Evolutionary conservation across 495 filamentous ascomycete genomes (phyloP).

Genomic region (Saxophila tyrrhenica): DNA sequence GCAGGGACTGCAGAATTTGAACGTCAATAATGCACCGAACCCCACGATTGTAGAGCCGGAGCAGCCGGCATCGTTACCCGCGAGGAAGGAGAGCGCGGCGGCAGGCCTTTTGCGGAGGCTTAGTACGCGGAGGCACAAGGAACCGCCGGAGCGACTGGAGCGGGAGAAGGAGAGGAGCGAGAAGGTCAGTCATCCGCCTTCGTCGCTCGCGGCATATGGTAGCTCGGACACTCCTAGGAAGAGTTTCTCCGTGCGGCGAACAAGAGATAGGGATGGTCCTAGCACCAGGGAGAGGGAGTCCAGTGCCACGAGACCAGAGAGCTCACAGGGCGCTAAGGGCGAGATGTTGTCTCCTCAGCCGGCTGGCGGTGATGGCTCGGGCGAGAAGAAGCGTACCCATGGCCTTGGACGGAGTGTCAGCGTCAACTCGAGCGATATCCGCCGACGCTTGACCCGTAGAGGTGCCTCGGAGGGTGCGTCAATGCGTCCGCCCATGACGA

Average conservation of each 20-base stretch:
- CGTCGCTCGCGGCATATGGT: constrained; percentile 61
- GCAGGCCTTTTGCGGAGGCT: constrained; percentile 80
- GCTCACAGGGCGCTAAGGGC: constrained; percentile 58
- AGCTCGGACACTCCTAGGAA: constrained; percentile 59
- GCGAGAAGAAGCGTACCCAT: constrained; percentile 51
- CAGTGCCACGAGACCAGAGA: constrained; percentile 39
- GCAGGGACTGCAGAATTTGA: constrained; percentile 61
- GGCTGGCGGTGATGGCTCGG: constrained; percentile 29
- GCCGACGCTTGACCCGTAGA: constrained; percentile 48
- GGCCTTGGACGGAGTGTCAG: constrained; percentile 70
- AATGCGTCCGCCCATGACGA: constrained; percentile 20
- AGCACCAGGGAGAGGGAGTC: constrained; percentile 23
- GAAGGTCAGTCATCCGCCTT: constrained; percentile 50
- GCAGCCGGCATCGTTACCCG: constrained; percentile 55
- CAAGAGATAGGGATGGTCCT: constrained; percentile 53
- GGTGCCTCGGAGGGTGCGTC: constrained; percentile 43
- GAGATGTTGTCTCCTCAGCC: constrained; percentile 54
- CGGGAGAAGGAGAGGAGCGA: constrained; percentile 37
- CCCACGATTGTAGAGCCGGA: constrained; percentile 44
- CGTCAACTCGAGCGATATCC: constrained; percentile 74
- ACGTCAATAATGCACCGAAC: constrained; percentile 43
- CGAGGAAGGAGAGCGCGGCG: constrained; percentile 78
- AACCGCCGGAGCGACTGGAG: constrained; percentile 28
- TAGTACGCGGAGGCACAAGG: constrained; percentile 65
- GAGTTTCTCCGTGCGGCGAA: constrained; percentile 70